Evolutionary conservation across 441 rosid species (phyloP).

Genomic region (Daphne laureola): DNA sequence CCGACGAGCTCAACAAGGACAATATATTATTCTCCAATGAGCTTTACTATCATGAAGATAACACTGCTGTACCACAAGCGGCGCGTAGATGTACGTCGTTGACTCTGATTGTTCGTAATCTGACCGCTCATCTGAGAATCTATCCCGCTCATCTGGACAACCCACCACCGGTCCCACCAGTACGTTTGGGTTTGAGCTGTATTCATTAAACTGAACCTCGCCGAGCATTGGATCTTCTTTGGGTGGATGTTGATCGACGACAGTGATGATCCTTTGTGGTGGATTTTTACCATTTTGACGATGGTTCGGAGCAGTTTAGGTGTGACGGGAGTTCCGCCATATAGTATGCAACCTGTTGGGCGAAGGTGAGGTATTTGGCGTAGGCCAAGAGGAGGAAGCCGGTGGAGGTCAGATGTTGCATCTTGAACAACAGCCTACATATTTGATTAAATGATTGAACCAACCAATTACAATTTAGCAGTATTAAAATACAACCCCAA

Average conservation of each 20-base stretch:
- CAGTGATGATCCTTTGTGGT: conserved; percentile 59
- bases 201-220: conserved; percentile 44
- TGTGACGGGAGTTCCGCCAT: conserved; percentile 44
- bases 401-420: conserved; percentile 59
- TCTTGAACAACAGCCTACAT: conserved; percentile 53
- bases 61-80: conserved; percentile 30
- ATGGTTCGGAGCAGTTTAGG: conserved; percentile 38
- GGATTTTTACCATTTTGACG: conserved; percentile 41
- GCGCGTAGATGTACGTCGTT: conserved; percentile 54
- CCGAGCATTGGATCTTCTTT: conserved; percentile 36
- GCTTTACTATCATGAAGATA: conserved; percentile 18
- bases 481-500: not conserved
- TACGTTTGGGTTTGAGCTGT: conserved; percentile 48
- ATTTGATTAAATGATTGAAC: not conserved
- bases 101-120: conserved; percentile 64
- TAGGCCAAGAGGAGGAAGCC: conserved; percentile 50
- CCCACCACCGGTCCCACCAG: conserved; percentile 51
- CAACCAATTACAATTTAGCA: no score
- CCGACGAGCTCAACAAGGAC: conserved; percentile 44
- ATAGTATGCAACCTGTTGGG: conserved; percentile 38
- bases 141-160: conserved; percentile 46
- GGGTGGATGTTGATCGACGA: conserved; percentile 45
- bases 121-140: conserved; percentile 45
- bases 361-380: conserved; percentile 46
- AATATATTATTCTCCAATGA: conserved; percentile 41